Base-by-base conservation (phyloP, 1,284 basidiomycete genomes). In the Ceratobasidium sp. region DNA sequence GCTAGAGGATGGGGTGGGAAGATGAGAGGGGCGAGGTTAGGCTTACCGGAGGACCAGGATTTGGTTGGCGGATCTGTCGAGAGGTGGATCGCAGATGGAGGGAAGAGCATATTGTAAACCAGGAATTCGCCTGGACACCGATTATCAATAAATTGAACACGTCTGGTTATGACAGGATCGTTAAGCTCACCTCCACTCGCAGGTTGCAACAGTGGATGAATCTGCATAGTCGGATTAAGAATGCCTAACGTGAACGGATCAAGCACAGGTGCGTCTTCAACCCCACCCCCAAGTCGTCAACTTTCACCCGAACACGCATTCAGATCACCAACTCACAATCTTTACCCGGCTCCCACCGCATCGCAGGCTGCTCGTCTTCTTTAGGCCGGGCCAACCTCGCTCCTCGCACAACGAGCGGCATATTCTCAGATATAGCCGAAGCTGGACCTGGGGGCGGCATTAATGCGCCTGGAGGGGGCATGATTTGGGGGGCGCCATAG, bases 71-170 rank as follows among this genome's bases (percentile, higher is more conserved):
- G 78, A 66, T 80, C 78, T 7, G 76, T 80, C n/a, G 80, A 80
- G 12, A 80, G 66, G 38, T 80, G 78, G 50, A 79, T 79, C 15
- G 73, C 77, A 56, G 77, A 78, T 33, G 80, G 79, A 3, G 78
- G 78, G 52, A 79, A 80, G 48, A 80, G 78, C 42, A 80, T 66
- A 46, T 80, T 77, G 44, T 78, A 80, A 23, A 79, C 77, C 6
- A 80, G 56, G 62, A 65, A 61, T 65, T 52, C 61, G n/a, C 44
- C 61, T 73, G 17, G 23, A 40, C 10, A 6, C 9, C 17, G 12
- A n/a, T 4, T 15, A 23, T 65, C 44, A 54, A 38, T 26, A 40
- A 9, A 17, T 17, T 4, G 50, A 33, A 23, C 48, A 20, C 20
- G 42, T 7, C 17, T 4, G 42, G 1, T 7, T 50, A 56, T 33